Percentiles rank a stretch among this genome's conserved stretches.
These are phyloP conservation scores for Erigeron philadelphicus DNA, from an alignment of 140 eudicot genomes.

Conservation along the genomic window DNA sequence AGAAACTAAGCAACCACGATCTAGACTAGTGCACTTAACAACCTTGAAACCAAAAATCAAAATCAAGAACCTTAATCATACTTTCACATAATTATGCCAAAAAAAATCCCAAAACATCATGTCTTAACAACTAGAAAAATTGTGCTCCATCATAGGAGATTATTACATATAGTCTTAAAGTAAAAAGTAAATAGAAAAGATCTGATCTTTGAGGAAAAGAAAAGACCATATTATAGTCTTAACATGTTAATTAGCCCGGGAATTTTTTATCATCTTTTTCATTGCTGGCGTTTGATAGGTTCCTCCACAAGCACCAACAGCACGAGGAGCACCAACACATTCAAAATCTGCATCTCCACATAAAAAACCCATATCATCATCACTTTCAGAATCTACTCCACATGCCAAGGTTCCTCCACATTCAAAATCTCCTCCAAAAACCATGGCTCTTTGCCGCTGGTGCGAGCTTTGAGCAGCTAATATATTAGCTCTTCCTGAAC, in stretches of 20 bases:
- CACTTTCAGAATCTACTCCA: no score
- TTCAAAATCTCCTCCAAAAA: conserved; percentile 27
- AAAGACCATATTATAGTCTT: conserved; percentile 12
- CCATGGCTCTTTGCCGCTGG: conserved; percentile 52
- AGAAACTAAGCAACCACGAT: no score
- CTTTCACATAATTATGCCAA: conserved; percentile 5
- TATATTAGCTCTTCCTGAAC: conserved; percentile 74
- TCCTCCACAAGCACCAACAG: conserved; percentile 26
- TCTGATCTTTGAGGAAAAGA: no score
- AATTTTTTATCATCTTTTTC: conserved; percentile 70
- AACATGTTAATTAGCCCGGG: conserved; percentile 30
- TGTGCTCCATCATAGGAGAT: not conserved
- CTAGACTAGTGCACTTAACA: no score
- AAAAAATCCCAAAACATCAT: conserved; percentile 29
- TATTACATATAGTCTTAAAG: conserved; percentile 36
- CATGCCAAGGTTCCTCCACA: no score
- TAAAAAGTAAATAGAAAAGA: conserved; percentile 21
- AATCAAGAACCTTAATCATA: conserved; percentile 34
- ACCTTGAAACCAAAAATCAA: conserved; percentile 22
- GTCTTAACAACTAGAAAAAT: no score
- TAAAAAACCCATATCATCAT: conserved; percentile 66
- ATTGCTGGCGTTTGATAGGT: conserved; percentile 84
- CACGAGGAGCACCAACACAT: no score
- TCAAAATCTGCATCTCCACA: conserved; percentile 54
- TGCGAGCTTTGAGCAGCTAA: conserved; percentile 88